Evolutionary conservation across 2,329 filamentous ascomycete genomes (phyloP).

Genomic region (Exserohilum turcica): DNA sequence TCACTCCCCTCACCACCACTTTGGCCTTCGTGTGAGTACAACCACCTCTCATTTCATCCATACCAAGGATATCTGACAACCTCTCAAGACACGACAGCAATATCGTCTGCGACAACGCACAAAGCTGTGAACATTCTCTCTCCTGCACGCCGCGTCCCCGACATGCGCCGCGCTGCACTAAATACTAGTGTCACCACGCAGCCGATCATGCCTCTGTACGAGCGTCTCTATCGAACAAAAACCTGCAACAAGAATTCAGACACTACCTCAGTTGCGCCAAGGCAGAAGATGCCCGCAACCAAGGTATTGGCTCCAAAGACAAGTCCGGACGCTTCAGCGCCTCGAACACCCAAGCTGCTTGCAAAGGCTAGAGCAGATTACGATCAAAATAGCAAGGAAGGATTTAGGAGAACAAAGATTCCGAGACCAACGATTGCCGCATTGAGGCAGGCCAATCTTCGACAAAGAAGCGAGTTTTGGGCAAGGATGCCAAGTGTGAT

Average conservation of each 20-base stretch:
- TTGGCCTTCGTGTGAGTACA: neutral
- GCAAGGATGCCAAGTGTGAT: neutral
- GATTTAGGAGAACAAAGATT: neutral
- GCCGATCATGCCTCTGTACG: slow-evolving; percentile 3
- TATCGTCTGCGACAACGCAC: neutral
- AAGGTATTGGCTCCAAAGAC: neutral
- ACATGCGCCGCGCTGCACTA: slow-evolving; percentile 1
- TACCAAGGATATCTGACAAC: neutral
- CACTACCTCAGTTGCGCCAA: neutral
- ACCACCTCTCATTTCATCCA: neutral
- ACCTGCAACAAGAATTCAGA: neutral
- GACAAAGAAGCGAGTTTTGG: neutral
- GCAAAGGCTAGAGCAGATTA: slow-evolving; percentile 4
- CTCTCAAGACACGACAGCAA: neutral
- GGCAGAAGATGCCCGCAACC: neutral
- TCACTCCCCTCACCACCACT: neutral
- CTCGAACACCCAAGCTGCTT: neutral
- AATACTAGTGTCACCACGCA: slow-evolving; percentile 6
- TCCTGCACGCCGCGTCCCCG: slow-evolving; percentile 7
- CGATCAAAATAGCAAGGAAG: neutral
- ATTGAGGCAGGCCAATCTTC: neutral
- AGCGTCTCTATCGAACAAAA: slow-evolving; percentile 4
- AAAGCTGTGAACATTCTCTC: neutral
- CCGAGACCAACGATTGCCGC: neutral
- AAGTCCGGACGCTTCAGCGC: neutral